phyloP scores from a whole-genome alignment of 192 early-diverging fungal species.

The Radiomyces spectabilis region DNA sequence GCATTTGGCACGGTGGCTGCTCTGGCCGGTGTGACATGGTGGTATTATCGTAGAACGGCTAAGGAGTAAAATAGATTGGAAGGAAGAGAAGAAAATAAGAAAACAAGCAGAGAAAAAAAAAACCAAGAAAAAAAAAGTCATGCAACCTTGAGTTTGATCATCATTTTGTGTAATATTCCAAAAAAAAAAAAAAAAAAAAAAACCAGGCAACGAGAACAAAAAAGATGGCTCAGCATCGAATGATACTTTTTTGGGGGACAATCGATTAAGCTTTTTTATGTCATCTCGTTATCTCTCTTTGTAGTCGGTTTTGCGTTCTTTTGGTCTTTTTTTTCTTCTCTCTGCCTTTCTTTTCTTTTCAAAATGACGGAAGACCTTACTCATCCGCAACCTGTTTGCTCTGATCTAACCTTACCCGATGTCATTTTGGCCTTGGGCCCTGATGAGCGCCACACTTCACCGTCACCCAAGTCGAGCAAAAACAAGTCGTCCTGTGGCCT shows the following conservation, averaged over 20 bases:
- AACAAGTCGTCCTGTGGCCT: no score
- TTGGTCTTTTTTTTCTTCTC: no score
- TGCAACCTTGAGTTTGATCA: background rate
- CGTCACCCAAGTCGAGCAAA: background rate
- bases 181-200: no score
- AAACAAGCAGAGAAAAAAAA: background rate
- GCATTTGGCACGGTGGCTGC: constrained; percentile 13
- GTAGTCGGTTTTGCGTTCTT: no score
- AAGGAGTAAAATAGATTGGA: constrained; percentile 4
- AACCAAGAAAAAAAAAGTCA: background rate
- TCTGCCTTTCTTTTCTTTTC: background rate
- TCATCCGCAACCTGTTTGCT: background rate
- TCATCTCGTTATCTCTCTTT: no score
- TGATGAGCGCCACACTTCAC: no score
- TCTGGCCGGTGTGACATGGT: constrained; percentile 22
- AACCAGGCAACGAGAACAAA: no score
- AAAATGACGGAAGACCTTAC: background rate
- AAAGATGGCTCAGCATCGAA: no score
- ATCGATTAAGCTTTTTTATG: background rate
- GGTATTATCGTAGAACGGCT: constrained; percentile 13
- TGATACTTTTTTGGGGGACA: no score
- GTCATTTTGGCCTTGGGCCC: constrained; percentile 6
- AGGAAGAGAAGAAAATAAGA: background rate
- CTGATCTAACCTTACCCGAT: background rate
- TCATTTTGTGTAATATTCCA: background rate